A percentile compares a stretch with the other conserved stretches of the same genome.
Evolutionary conservation across 768 basidiomycete genomes (phyloP).

Genomic region (Ramaria sp.): DNA sequence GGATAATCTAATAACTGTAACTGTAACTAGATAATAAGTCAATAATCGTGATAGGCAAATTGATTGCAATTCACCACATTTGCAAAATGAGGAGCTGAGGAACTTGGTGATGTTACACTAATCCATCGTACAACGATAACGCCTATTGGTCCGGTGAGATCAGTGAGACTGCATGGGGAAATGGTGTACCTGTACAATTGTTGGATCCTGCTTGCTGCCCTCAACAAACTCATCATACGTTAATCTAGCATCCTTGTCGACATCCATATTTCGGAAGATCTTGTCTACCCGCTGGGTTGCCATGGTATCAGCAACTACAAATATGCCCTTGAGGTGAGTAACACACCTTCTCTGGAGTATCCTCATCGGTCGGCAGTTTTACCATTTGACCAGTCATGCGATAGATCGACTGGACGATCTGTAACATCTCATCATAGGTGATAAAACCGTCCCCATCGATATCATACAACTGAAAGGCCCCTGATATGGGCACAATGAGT

Average conservation of each 20-base stretch:
- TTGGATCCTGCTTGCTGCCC: slow-evolving; percentile 97
- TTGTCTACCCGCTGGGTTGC: slow-evolving; percentile 83
- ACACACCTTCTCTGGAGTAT: slow-evolving; percentile 95
- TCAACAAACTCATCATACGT: slow-evolving; percentile 98
- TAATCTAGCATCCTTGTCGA: slow-evolving; percentile 84
- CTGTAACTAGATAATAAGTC: neutral
- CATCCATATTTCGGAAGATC: slow-evolving; percentile 97
- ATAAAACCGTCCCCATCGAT: slow-evolving; percentile 98
- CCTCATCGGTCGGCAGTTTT: slow-evolving; percentile 94
- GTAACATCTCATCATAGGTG: slow-evolving; percentile 98
- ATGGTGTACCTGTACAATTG: slow-evolving; percentile 81
- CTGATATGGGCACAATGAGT: slow-evolving; percentile 32
- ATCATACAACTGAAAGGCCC: slow-evolving; percentile 99
- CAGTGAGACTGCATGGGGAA: neutral
- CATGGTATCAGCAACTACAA: neutral
- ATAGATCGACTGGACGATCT: slow-evolving; percentile 96
- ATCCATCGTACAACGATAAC: slow-evolving; percentile 87
- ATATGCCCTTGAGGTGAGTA: neutral
- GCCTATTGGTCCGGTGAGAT: slow-evolving; percentile 40
- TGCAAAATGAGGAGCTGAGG: neutral
- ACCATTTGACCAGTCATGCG: slow-evolving; percentile 99
- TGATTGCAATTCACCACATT: neutral
- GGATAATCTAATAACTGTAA: neutral
- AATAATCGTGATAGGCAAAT: neutral
- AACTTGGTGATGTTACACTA: slow-evolving; percentile 44